Evolutionary conservation across 2,329 filamentous ascomycete genomes (phyloP).

Genomic region (Clarireedia sp.): DNA sequence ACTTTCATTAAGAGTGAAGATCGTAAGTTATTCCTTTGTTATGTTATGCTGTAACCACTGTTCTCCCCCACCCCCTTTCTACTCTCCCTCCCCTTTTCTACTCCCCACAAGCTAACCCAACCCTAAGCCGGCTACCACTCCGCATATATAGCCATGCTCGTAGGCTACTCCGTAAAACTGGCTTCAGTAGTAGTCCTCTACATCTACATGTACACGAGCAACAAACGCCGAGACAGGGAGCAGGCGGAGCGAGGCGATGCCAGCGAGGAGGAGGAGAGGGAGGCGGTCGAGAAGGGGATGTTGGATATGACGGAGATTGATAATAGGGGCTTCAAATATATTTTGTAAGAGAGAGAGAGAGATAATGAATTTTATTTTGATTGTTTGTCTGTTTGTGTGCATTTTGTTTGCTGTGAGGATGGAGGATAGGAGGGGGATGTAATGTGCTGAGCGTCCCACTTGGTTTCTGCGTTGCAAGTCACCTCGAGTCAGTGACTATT

Average conservation of each 20-base stretch:
- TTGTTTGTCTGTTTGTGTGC: too few relatives aligned
- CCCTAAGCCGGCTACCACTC: constrained; percentile 28
- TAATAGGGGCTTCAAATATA: constrained; percentile 46
- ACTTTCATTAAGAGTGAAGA: constrained; percentile 24
- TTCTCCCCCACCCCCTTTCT: not conserved
- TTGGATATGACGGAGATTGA: constrained; percentile 48
- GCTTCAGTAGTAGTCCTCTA: constrained; percentile 42
- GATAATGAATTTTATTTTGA: too few relatives aligned
- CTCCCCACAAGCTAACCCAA: not conserved
- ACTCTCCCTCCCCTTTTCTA: not conserved
- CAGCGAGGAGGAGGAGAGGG: constrained; percentile 37
- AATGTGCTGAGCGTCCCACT: too few relatives aligned
- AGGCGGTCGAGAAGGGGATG: constrained; percentile 47
- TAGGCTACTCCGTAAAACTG: constrained; percentile 47
- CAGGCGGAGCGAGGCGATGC: not conserved
- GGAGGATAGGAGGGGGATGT: too few relatives aligned
- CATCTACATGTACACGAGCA: constrained; percentile 46
- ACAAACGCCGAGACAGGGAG: constrained; percentile 41
- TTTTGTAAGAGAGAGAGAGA: constrained; percentile 25
- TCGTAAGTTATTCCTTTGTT: constrained; percentile 16
- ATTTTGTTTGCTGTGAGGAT: too few relatives aligned
- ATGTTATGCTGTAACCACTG: too few relatives aligned
- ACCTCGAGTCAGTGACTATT: too few relatives aligned
- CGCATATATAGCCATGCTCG: constrained; percentile 38
- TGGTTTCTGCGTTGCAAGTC: too few relatives aligned